Evolutionary conservation across 371 early-diverging fungal genomes (phyloP), one percentile per base, ranked within the genome.

Genomic region (Mortierella sp.): DNA sequence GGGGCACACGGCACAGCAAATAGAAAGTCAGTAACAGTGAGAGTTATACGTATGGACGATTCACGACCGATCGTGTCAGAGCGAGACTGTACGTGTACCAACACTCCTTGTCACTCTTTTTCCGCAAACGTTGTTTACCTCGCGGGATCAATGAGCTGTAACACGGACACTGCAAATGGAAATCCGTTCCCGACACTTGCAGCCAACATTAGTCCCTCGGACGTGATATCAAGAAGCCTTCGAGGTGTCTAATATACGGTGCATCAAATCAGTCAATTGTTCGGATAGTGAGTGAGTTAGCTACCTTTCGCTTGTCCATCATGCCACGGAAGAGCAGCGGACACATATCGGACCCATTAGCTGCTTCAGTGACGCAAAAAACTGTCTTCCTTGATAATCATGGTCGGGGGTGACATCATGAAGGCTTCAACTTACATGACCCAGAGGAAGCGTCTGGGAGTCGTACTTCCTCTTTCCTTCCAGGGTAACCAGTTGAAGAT

Each of bases 221-320:
- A 84, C 0, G 85, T 65, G 10, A 84, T 71, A 32, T 84, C 79
- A 21, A 84, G 76, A 12, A 84, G 74, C 49, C 78, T 78, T 18
- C 85, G 73, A 43, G 85, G 85, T 11, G 85, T 84, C 81, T 84
- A 60, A 55, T 48, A 4, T 24, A 49, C 16, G 21, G 4, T 8
- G 2, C 65, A 65, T 38, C 16, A 21, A 65, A 12, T 24, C 65
- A 18, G 41, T 38, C 24, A 65, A 27, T n/a, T 27, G 12, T 12
- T 12, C 29, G 11, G 58, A 56, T 3, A 29, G 11, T 35, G 38
- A 24, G 43, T 41, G 2, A 18, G 21, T 32, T 18, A 38, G 68
- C 7, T 3, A 18, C 63, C 35, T 4, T 35, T 63, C 27, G 6
- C 14, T 14, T 8, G 35, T 7, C 18, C 63, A 12, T 18, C 32